Evolutionary conservation across 768 basidiomycete species (phyloP).

Genomic region (Xerocomellus amylosporus): DNA sequence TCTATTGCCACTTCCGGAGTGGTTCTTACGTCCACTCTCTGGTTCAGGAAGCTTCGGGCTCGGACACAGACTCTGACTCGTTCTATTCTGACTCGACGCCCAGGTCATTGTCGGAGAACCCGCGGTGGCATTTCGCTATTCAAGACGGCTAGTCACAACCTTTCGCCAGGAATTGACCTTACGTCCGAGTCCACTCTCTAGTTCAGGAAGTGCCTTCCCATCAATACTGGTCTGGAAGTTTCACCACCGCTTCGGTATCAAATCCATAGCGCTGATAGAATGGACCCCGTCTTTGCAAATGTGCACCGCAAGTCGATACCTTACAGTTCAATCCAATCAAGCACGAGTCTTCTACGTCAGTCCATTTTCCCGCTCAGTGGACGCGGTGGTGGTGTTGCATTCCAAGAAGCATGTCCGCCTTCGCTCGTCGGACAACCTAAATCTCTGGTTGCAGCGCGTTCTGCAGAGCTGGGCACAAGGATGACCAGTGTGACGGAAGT

Average conservation of each 20-base stretch:
- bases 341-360: slow-evolving; percentile 60
- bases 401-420: slow-evolving; percentile 65
- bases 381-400: slow-evolving; percentile 64
- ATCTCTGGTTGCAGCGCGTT: slow-evolving; percentile 67
- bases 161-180: too few species aligned
- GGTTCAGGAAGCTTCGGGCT: too few species aligned
- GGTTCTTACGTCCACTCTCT: too few species aligned
- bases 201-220: too few species aligned
- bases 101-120: slow-evolving; percentile 47
- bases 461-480: slow-evolving; percentile 57
- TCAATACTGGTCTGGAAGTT: slow-evolving; percentile 33
- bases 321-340: slow-evolving; percentile 40
- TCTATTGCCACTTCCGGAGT: too few species aligned
- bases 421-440: slow-evolving; percentile 73
- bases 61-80: too few species aligned
- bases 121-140: slow-evolving; percentile 54
- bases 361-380: slow-evolving; percentile 49
- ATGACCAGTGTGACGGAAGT: slow-evolving; percentile 51
- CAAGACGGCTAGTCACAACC: slow-evolving; percentile 53
- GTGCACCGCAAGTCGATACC: slow-evolving; percentile 58
- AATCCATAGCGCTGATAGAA: slow-evolving; percentile 78
- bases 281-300: slow-evolving; percentile 85
- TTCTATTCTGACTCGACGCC: too few species aligned
- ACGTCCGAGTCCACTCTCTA: too few species aligned
- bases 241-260: slow-evolving; percentile 42